Conservation (phyloP, 2,329 filamentous ascomycete genomes). For the Hortaea sp. region DNA sequence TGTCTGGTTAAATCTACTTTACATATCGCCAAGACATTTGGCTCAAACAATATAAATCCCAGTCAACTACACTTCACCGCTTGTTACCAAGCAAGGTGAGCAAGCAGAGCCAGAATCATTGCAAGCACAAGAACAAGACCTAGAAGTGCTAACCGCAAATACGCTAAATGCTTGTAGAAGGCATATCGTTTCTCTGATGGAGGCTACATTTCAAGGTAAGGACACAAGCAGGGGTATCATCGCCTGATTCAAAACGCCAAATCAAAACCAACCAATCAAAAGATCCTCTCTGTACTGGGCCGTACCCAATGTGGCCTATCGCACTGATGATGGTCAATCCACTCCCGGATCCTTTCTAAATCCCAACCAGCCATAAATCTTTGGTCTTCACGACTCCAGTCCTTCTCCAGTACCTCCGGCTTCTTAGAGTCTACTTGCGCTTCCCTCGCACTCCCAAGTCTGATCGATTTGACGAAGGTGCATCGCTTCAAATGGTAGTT, state of each 20-base stretch:
- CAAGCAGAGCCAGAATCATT: no score
- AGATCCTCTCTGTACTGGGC: constrained; percentile 19
- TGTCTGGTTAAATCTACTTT: neutral
- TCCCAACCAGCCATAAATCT: constrained; percentile 31
- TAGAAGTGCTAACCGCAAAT: no score
- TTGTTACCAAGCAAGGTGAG: no score
- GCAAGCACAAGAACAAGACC: no score
- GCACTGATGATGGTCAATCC: constrained; percentile 28
- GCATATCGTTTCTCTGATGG: no score
- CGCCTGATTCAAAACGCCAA: no score
- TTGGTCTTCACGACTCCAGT: constrained; percentile 25
- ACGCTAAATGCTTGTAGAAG: no score
- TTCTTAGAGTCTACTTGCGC: constrained; percentile 16
- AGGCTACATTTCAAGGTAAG: no score
- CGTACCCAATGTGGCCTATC: constrained; percentile 30
- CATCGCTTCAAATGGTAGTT: constrained; percentile 15
- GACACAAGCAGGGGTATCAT: no score
- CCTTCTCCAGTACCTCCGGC: constrained; percentile 16
- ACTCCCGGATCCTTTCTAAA: constrained; percentile 24
- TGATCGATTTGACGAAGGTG: constrained; percentile 24
- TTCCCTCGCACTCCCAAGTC: constrained; percentile 27
- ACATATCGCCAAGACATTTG: no score
- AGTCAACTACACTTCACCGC: no score
- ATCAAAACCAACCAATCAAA: constrained; percentile 4
- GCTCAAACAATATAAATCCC: no score